Conservation (phyloP, 176 grass and related monocot species). For the Phoenix roebelenii region DNA sequence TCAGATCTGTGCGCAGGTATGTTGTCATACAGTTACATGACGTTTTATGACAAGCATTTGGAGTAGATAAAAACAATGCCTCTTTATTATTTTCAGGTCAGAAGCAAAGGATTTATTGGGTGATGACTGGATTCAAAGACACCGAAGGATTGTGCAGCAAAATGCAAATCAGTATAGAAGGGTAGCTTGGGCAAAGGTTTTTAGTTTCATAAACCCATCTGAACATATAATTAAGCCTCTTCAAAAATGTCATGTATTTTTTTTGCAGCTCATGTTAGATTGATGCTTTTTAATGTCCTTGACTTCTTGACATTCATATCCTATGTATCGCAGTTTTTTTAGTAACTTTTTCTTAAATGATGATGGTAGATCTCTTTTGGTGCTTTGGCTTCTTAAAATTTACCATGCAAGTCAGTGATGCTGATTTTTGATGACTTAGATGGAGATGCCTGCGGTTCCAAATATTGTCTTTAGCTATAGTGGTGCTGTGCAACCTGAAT, state of each 20-base stretch:
- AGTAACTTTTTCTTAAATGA: too few relatives aligned
- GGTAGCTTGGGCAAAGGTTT: conserved; percentile 97
- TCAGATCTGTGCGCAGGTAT: conserved; percentile 86
- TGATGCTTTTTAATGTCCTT: too few relatives aligned
- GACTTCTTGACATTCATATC: too few relatives aligned
- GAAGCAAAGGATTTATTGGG: conserved; percentile 92
- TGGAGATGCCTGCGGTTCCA: too few relatives aligned
- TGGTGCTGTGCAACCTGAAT: too few relatives aligned
- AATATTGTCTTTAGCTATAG: too few relatives aligned
- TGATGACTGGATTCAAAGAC: conserved; percentile 96
- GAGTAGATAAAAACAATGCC: background rate
- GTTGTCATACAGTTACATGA: conserved; percentile 3
- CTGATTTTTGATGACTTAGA: too few relatives aligned
- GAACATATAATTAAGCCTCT: conserved; percentile 1
- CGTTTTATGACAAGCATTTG: background rate
- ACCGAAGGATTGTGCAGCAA: conserved; percentile 86
- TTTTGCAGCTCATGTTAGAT: too few relatives aligned
- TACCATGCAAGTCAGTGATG: too few relatives aligned
- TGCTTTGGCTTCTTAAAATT: too few relatives aligned
- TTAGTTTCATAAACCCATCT: background rate
- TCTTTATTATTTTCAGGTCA: conserved; percentile 41
- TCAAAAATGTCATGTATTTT: background rate
- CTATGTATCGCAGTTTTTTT: too few relatives aligned
- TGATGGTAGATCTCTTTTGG: too few relatives aligned
- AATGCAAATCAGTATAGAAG: conserved; percentile 93